Evolutionary conservation across 116 monocot species (phyloP).

Genomic region (Cymodocea nodosa): DNA sequence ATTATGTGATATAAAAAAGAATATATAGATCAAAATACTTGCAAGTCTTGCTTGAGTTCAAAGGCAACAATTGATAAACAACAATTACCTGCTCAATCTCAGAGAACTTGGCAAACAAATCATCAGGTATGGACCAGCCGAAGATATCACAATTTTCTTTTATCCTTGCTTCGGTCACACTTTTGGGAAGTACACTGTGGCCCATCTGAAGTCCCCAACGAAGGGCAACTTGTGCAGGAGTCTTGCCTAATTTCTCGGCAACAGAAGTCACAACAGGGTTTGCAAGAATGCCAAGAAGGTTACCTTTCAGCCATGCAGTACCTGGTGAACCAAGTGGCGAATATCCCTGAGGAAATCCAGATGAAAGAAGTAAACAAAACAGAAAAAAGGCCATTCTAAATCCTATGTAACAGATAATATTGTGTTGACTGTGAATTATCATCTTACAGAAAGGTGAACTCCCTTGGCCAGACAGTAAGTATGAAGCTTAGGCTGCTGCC

Average conservation of each 20-base stretch:
- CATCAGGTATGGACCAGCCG: constrained; percentile 68
- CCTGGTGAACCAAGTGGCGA: constrained; percentile 79
- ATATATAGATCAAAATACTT: background rate
- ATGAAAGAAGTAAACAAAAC: background rate
- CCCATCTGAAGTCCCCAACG: constrained; percentile 84
- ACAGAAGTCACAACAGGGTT: constrained; percentile 34
- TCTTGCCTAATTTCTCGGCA: constrained; percentile 55
- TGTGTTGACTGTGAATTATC: background rate
- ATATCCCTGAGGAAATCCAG: constrained; percentile 42
- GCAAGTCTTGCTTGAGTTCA: background rate
- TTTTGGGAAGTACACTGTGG: constrained; percentile 76
- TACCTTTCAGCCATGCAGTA: constrained; percentile 26
- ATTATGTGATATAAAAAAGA: background rate
- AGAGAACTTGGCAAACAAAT: constrained; percentile 47
- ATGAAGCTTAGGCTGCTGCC: constrained; percentile 65
- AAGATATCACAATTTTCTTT: constrained; percentile 61
- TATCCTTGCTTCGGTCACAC: constrained; percentile 42
- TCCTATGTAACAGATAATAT: no score
- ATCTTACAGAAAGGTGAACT: constrained; percentile 67
- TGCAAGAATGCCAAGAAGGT: constrained; percentile 29
- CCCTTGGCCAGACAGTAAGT: constrained; percentile 45
- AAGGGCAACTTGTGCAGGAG: constrained; percentile 71
- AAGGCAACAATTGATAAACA: background rate
- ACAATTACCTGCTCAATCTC: constrained; percentile 63
- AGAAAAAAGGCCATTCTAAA: background rate